Evolutionary conservation across 768 basidiomycete genomes (phyloP).

Genomic region (Daedaleopsis sinensis): DNA sequence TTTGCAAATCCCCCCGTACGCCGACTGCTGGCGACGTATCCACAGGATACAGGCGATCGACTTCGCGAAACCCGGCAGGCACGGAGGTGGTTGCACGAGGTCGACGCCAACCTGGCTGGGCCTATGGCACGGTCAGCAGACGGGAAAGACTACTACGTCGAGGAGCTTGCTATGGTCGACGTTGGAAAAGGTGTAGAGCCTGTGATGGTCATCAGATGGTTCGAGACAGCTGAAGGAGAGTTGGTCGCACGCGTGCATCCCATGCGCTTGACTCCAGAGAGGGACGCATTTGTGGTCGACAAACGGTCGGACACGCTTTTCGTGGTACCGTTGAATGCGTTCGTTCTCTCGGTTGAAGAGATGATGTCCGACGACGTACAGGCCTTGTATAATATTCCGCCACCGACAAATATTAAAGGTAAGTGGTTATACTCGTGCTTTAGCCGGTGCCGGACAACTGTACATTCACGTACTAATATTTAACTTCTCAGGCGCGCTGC

Average conservation of each 20-base stretch:
- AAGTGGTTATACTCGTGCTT: not conserved
- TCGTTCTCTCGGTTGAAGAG: not conserved
- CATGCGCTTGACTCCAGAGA: not conserved
- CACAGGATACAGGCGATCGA: slow-evolving; percentile 7
- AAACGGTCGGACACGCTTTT: not conserved
- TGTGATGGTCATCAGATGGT: not conserved
- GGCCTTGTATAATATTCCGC: not conserved
- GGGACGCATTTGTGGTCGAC: not conserved
- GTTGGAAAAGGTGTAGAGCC: too few species aligned
- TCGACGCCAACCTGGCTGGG: not conserved
- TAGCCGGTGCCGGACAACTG: too few species aligned
- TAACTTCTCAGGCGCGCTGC: too few species aligned
- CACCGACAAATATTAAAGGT: not conserved
- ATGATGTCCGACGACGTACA: not conserved
- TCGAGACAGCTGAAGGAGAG: not conserved
- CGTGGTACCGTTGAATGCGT: not conserved
- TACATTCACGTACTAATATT: too few species aligned
- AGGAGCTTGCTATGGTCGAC: not conserved
- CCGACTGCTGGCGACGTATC: slow-evolving; percentile 2
- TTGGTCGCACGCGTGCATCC: not conserved
- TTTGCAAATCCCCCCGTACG: slow-evolving; percentile 21
- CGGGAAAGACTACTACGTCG: not conserved
- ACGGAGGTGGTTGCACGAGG: not conserved
- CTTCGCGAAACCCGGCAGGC: not conserved
- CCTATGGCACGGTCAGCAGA: not conserved